phyloP scores from a whole-genome alignment of 1,284 basidiomycete genomes.

The Ceraceosorus guamensis region DNA sequence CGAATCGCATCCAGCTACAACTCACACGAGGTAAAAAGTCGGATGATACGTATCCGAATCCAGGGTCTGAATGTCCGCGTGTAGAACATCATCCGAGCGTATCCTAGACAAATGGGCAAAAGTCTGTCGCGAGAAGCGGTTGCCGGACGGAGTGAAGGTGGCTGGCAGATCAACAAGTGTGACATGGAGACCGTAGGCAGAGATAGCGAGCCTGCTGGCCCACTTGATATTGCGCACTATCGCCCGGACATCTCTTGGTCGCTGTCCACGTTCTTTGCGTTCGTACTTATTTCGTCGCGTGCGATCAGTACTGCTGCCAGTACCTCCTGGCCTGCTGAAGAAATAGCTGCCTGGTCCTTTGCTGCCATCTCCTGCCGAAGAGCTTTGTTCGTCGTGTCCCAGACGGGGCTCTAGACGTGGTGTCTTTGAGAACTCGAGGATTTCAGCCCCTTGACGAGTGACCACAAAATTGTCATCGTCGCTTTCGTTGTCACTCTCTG shows the following conservation, averaged over 20 bases:
- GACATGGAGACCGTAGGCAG: slow-evolving; percentile 29
- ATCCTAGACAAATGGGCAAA: slow-evolving; percentile 44
- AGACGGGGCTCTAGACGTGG: slow-evolving; percentile 17
- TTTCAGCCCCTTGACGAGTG: slow-evolving; percentile 37
- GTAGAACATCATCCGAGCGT: slow-evolving; percentile 39
- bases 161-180: slow-evolving; percentile 37
- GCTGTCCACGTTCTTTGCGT: slow-evolving; percentile 15
- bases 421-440: slow-evolving; percentile 42
- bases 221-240: slow-evolving; percentile 42
- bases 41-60: slow-evolving; percentile 26
- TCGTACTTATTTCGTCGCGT: too few species aligned
- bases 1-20: background rate
- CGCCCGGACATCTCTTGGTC: slow-evolving; percentile 14
- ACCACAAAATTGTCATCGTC: slow-evolving; percentile 41
- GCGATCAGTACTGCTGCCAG: too few species aligned
- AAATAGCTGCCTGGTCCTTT: too few species aligned
- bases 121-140: slow-evolving; percentile 40
- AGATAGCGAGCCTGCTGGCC: slow-evolving; percentile 45
- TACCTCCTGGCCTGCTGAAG: too few species aligned
- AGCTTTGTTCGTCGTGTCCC: background rate
- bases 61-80: slow-evolving; percentile 46
- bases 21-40: slow-evolving; percentile 40
- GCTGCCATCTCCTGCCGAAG: background rate
- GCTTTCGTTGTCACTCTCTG: slow-evolving; percentile 19
- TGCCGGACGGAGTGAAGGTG: slow-evolving; percentile 43